Conservation (phyloP, 1,284 basidiomycete species). For the Apiotrichum siamense region DNA sequence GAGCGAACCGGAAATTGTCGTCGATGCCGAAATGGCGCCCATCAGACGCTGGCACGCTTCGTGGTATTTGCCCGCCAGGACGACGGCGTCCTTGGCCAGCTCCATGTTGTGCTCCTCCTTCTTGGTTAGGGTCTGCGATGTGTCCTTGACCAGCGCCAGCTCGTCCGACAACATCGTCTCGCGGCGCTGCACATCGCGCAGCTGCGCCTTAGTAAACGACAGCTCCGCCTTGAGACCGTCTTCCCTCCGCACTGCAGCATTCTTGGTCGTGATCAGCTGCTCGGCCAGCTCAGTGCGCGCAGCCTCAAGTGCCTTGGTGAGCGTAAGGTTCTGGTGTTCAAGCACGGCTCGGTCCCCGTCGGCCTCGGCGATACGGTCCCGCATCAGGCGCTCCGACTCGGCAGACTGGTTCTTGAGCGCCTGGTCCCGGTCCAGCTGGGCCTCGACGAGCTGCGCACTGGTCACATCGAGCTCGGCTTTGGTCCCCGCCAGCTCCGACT, state of each 20-base stretch:
- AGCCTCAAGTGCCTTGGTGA: conserved; percentile 52
- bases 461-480: conserved; percentile 42
- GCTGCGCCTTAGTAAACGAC: conserved; percentile 41
- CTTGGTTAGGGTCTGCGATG: conserved; percentile 25
- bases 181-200: conserved; percentile 40
- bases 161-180: conserved; percentile 41
- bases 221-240: conserved; percentile 47
- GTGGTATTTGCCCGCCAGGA: conserved; percentile 38
- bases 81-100: conserved; percentile 38
- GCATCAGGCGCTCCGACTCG: conserved; percentile 74
- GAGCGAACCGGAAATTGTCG: conserved; percentile 39
- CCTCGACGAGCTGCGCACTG: conserved; percentile 59
- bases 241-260: conserved; percentile 38
- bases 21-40: conserved; percentile 36
- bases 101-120: conserved; percentile 30
- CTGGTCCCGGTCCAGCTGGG: conserved; percentile 66
- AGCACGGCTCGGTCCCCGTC: conserved; percentile 84
- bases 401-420: conserved; percentile 65
- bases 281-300: conserved; percentile 35
- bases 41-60: conserved; percentile 39
- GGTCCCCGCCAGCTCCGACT: conserved; percentile 57
- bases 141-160: conserved; percentile 38
- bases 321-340: conserved; percentile 74
- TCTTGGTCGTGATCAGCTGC: conserved; percentile 40
- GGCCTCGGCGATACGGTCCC: conserved; percentile 82